A percentile compares a stretch with the other conserved stretches of the same genome.
Conservation (phyloP, 495 filamentous ascomycete species). For the Glarea lozoyensis region DNA sequence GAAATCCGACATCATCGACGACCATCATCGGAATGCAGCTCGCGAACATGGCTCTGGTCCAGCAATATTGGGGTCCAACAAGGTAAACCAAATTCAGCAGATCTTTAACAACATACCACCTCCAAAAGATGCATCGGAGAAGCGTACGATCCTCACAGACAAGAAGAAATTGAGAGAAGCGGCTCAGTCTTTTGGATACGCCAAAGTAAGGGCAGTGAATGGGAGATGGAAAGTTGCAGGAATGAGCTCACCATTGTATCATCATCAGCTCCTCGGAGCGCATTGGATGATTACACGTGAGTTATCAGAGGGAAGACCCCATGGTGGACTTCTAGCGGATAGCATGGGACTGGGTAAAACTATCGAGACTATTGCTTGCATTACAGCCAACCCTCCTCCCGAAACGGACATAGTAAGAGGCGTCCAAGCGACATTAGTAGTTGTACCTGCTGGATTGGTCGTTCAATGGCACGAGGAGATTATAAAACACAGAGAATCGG, state of each 20-base stretch:
- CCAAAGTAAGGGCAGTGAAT: conserved; percentile 24
- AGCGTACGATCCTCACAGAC: conserved; percentile 2
- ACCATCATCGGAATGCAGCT: too few relatives aligned
- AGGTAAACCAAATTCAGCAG: conserved; percentile 10
- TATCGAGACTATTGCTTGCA: conserved; percentile 39
- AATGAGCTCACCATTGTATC: conserved; percentile 36
- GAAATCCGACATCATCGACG: too few relatives aligned
- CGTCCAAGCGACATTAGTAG: conserved; percentile 30
- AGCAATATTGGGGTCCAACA: too few relatives aligned
- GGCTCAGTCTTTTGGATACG: conserved; percentile 30
- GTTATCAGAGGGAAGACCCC: conserved; percentile 25
- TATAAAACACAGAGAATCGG: conserved; percentile 7
- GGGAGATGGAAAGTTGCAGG: conserved; percentile 39
- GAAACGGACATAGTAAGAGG: conserved; percentile 10
- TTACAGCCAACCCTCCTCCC: conserved; percentile 32
- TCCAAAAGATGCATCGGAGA: background rate
- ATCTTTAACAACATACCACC: conserved; percentile 18
- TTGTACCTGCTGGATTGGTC: conserved; percentile 43
- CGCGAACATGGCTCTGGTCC: too few relatives aligned
- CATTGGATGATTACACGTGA: conserved; percentile 53
- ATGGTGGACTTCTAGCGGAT: conserved; percentile 50
- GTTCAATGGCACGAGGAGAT: conserved; percentile 53
- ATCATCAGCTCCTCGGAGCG: conserved; percentile 46
- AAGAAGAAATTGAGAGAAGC: conserved; percentile 24
- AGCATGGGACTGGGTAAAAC: conserved; percentile 61